These are phyloP conservation scores for Tetratostichococcus sp. DNA, from an alignment of 139 green algal species.

Conservation along the genomic window DNA sequence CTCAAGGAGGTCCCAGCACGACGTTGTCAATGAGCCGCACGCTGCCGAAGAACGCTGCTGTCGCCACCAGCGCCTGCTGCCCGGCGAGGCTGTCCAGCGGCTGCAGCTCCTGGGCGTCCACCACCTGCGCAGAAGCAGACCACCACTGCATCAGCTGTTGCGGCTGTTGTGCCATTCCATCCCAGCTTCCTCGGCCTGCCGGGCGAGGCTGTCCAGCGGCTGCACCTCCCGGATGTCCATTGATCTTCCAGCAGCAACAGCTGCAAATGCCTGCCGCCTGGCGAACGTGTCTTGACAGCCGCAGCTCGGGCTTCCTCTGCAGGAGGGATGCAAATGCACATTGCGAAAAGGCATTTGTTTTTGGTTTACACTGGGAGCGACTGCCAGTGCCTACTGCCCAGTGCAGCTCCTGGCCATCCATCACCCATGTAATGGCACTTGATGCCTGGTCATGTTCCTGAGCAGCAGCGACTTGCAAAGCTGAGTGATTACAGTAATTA, in stretches of 20 bases:
- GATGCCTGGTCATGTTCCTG: background rate
- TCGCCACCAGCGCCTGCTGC: conserved; percentile 56
- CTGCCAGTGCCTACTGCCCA: too few relatives aligned
- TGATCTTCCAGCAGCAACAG: too few relatives aligned
- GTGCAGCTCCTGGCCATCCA: too few relatives aligned
- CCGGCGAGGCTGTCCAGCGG: conserved; percentile 27
- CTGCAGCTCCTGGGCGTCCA: conserved; percentile 63
- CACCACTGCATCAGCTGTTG: background rate
- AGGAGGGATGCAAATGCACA: too few relatives aligned
- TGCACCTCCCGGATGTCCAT: conserved; percentile 62
- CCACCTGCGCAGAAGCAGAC: conserved; percentile 47
- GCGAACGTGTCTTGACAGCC: too few relatives aligned
- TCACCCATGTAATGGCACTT: too few relatives aligned
- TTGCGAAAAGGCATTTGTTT: too few relatives aligned
- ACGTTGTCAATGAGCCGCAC: conserved; percentile 96
- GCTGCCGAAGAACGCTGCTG: conserved; percentile 78
- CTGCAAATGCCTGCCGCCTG: too few relatives aligned
- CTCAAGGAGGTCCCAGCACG: conserved; percentile 35
- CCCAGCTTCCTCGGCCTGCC: conserved; percentile 2
- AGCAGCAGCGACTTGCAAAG: background rate
- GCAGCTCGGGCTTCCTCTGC: too few relatives aligned
- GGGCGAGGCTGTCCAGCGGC: conserved; percentile 26
- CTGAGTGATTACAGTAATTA: background rate
- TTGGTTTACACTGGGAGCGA: too few relatives aligned
- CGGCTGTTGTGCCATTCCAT: background rate